phyloP scores from a whole-genome alignment of 202 grass and related monocot species.

The Schoenoplectus triqueter region DNA sequence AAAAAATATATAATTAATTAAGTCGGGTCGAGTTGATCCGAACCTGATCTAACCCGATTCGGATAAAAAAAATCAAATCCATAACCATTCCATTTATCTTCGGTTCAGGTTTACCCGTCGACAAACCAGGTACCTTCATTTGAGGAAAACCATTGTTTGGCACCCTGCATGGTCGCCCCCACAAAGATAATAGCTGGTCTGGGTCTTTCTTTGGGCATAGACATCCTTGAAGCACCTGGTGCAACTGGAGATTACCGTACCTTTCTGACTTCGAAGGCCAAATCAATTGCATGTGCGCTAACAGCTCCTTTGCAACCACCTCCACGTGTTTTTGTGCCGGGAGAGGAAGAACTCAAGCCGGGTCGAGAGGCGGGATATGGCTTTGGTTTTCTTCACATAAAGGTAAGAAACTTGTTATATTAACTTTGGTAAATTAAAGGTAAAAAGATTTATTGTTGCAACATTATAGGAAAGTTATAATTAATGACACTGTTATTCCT shows the following conservation, averaged over 20 bases:
- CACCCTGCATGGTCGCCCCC: slow-evolving; percentile 91
- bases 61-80: too few relatives aligned
- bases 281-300: slow-evolving; percentile 70
- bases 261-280: slow-evolving; percentile 81
- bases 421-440: neutral
- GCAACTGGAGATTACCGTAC: slow-evolving; percentile 97
- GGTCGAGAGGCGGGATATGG: slow-evolving; percentile 75
- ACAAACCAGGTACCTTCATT: slow-evolving; percentile 67
- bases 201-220: slow-evolving; percentile 82
- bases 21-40: too few relatives aligned
- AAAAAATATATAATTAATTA: too few relatives aligned
- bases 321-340: slow-evolving; percentile 77
- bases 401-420: slow-evolving; percentile 51
- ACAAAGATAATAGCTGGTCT: slow-evolving; percentile 96
- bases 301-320: slow-evolving; percentile 65
- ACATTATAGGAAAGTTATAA: neutral
- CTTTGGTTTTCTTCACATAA: slow-evolving; percentile 95
- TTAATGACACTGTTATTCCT: neutral
- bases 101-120: too few relatives aligned
- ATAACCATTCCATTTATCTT: too few relatives aligned
- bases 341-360: slow-evolving; percentile 69
- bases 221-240: slow-evolving; percentile 95
- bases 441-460: neutral
- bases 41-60: too few relatives aligned
- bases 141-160: slow-evolving; percentile 72